Base-by-base conservation (phyloP, 1,139 yeast genomes). In the Arxiozyma bovina region DNA sequence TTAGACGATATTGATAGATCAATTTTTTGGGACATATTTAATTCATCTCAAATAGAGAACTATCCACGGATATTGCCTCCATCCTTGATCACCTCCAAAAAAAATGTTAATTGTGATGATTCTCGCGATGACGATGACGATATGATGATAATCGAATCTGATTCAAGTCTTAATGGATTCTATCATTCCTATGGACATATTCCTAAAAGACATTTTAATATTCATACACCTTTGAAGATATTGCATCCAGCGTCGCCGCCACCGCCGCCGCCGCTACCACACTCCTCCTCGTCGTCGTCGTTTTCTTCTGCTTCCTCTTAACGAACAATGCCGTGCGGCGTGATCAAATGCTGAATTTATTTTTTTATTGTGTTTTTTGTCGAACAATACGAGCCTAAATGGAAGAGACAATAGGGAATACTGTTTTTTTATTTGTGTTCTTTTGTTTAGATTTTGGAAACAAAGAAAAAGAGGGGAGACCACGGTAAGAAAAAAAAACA, bases 321-420 rank as follows among this genome's bases (percentile, higher is more conserved):
- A 27, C 30, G 8, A 1, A 11, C 3, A n/a, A 21, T 7, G 18
- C 45, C 45, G 45, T 43, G 45, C n/a, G 45, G 45, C 45, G 45
- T 43, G 45, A 43, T 43, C 27, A 43, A 43, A 43, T 21, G 12
- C 11, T 12, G 45, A 15, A 20, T 21, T 42, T 42, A 3, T n/a
- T 42, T n/a, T 42, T 42, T 2, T 42, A 20, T 42, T 42, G 15
- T 42, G 30, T 43, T 43, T 43, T 23, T 22, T 15, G n/a, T 21
- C 30, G 40, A 34, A 34, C n/a, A 34, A 34, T 34, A 30, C 11
- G 3, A 8, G 3, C 6, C 11, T 9, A 30, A 30, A 30, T 18
- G 23, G 27, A 38, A 38, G 42, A n/a, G 34, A 34, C 55, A 27
- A 55, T 54, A 50, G 30, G 11, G 30, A 8, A 7, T 27, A 23